Conservation (phyloP, 257 asterid genomes). For the Solanum raphanifolium region DNA sequence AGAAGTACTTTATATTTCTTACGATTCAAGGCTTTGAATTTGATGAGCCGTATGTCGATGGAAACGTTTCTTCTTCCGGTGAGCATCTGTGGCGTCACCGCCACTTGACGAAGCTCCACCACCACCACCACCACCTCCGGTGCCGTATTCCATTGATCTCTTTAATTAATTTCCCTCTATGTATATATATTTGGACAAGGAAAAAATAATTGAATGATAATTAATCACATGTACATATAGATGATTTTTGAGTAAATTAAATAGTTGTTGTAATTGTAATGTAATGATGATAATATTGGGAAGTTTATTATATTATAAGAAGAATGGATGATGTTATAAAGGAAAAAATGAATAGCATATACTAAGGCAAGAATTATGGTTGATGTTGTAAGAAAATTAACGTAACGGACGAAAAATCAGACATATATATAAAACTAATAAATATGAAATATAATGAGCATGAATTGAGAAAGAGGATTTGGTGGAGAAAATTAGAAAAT, state of each 20-base stretch:
- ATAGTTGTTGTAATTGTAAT: not conserved
- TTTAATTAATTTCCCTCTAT: not conserved
- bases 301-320: not conserved
- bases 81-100: conserved; percentile 44
- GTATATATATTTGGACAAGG: not conserved
- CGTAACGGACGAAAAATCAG: conserved; percentile 25
- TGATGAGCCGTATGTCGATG: conserved; percentile 94
- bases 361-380: not conserved
- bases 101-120: conserved; percentile 20
- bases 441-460: not conserved
- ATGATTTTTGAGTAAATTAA: not conserved
- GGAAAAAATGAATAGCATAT: not conserved
- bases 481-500: not conserved
- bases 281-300: not conserved
- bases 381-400: conserved; percentile 27
- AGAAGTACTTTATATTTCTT: not conserved
- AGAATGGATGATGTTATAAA: not conserved
- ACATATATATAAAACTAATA: not conserved
- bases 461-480: not conserved
- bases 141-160: conserved; percentile 54
- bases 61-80: conserved; percentile 60
- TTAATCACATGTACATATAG: not conserved
- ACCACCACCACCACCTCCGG: conserved; percentile 38
- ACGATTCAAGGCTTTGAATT: conserved; percentile 88
- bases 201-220: not conserved